Conservation (phyloP, 345 rosid species). For the Sonneratia caseolaris region DNA sequence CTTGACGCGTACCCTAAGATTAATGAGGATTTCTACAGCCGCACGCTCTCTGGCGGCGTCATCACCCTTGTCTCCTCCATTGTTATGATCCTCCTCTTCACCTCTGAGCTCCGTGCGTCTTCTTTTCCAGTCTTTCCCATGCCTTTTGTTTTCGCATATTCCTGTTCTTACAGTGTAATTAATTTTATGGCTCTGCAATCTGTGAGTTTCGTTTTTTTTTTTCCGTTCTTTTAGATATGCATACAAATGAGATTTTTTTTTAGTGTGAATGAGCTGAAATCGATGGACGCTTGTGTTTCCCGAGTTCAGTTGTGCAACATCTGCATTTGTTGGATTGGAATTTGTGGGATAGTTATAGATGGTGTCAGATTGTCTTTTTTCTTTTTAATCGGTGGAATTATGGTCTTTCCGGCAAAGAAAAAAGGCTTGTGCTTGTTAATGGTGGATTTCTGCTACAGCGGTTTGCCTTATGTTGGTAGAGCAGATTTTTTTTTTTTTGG, state of each 20-base stretch:
- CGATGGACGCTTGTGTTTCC: not conserved
- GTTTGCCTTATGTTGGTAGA: too few species aligned
- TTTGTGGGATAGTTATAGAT: not conserved
- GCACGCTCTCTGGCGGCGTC: slow-evolving; percentile 89
- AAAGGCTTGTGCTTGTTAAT: not conserved
- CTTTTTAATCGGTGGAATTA: too few species aligned
- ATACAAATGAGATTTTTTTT: not conserved
- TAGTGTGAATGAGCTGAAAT: not conserved
- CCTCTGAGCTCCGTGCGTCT: slow-evolving; percentile 76
- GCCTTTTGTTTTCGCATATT: not conserved
- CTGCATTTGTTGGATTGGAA: not conserved
- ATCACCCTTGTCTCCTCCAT: slow-evolving; percentile 82
- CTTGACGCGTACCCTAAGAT: slow-evolving; percentile 93
- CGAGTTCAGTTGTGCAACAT: not conserved
- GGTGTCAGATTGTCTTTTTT: not conserved
- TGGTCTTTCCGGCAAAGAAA: not conserved
- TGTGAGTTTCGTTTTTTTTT: not conserved
- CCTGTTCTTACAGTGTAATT: not conserved
- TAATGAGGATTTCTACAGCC: slow-evolving; percentile 95
- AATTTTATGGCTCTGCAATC: too few species aligned
- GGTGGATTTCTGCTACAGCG: not conserved
- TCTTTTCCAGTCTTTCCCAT: not conserved
- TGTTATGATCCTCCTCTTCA: slow-evolving; percentile 88
- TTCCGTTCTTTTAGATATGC: too few species aligned
- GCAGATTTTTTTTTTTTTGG: too few species aligned